Base-by-base conservation (phyloP, 352 stramenopile species). In the Phytophthora foliorum region DNA sequence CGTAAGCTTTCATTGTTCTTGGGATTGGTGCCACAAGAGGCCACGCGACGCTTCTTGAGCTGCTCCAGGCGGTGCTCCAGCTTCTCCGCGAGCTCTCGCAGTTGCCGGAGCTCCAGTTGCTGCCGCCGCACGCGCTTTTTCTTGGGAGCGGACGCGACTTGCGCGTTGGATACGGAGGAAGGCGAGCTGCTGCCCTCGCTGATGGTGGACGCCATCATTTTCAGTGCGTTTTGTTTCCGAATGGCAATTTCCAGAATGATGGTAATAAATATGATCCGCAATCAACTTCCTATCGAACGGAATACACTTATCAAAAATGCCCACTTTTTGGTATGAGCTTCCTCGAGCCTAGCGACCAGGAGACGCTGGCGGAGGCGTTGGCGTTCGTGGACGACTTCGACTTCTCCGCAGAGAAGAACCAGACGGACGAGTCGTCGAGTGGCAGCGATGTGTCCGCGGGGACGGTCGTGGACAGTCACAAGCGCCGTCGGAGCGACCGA, bases 101-200 rank as follows among this genome's bases (percentile, higher is more conserved):
- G 64, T 32, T 77, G 54, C 50, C 69, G 57, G 10, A 82, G 69
- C 61, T 82, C 75, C 38, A 78, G 32, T 39, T 75, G 67, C 52
- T 82, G 71, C 9, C 74, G 55, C 17, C 72, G 48, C 36, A 79
- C 67, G 48, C 72, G 72, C 53, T 79, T 79, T 54, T 77, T 74
- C 56, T 74, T 74, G 22, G 58, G 44, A 2, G 31, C 32, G 2
- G 57, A 1, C 14, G 38, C 17, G 0, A 31, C 22, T 38, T 42
- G 34, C 21, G 8, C 24, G 14, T 19, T 57, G 27, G 39, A 24
- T 14, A 17, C 13, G 11, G 29, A 42, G 16, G 39, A 9, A 8
- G 66, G 66, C 52, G 66, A 65, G 45, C n/a, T 64, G 51, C 50
- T 44, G 44, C 42, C 32, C 21, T 69, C 58, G 7, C 36, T 55